phyloP scores from a whole-genome alignment of 352 stramenopile genomes.

The Globisporangium camurandrum region DNA sequence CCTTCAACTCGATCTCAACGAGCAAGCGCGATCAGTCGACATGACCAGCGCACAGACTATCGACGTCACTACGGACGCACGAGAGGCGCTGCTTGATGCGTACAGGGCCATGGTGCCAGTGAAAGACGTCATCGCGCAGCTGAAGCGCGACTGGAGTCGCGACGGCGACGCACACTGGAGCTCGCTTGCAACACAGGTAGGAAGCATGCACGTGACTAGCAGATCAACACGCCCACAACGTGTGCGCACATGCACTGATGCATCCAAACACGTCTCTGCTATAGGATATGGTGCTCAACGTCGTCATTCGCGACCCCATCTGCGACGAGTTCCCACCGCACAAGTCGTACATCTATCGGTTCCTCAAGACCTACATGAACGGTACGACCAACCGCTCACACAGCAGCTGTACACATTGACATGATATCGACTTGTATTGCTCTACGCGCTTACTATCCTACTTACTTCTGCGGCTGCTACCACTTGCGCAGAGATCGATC shows the following conservation, averaged over 20 bases:
- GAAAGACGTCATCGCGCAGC: slow-evolving; percentile 23
- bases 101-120: slow-evolving; percentile 65
- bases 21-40: too few species aligned
- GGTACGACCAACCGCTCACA: slow-evolving; percentile 19
- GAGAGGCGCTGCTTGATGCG: slow-evolving; percentile 39
- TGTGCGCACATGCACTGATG: not conserved
- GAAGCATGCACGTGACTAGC: not conserved
- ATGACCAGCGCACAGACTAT: too few species aligned
- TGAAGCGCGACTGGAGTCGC: slow-evolving; percentile 23
- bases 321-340: slow-evolving; percentile 55
- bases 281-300: slow-evolving; percentile 42
- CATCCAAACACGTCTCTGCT: not conserved
- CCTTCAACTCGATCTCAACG: too few species aligned
- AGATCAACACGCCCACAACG: not conserved
- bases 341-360: slow-evolving; percentile 54
- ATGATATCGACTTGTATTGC: not conserved
- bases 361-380: slow-evolving; percentile 60
- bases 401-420: not conserved
- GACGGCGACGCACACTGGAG: slow-evolving; percentile 24
- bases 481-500: slow-evolving; percentile 49
- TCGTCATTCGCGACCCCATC: slow-evolving; percentile 45
- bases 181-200: slow-evolving; percentile 50
- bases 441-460: too few species aligned
- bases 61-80: not conserved
- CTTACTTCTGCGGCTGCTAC: too few species aligned